A percentile compares a stretch with the other conserved stretches of the same genome.
phyloP scores from a whole-genome alignment of 805 yeast species.

The Wickerhamomyces alni region DNA sequence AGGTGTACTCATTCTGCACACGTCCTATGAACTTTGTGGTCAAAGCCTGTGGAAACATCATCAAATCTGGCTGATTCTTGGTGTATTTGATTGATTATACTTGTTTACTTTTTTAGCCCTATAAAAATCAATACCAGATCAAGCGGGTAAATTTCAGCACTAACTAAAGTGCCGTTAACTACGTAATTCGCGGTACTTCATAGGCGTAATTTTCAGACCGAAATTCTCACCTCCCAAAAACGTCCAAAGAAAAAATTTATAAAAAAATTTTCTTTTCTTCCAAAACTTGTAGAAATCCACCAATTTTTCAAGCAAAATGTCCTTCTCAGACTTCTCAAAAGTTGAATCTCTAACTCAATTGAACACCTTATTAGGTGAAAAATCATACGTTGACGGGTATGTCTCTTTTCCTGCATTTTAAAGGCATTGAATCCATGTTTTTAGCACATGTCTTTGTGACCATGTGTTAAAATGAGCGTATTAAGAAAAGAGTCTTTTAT shows the following conservation, averaged over 20 bases:
- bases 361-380: slow-evolving; percentile 83
- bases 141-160: not conserved
- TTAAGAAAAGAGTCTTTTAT: slow-evolving; percentile 23
- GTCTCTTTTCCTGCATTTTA: slow-evolving; percentile 28
- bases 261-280: not conserved
- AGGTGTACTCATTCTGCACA: slow-evolving; percentile 65
- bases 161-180: not conserved
- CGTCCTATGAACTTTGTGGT: slow-evolving; percentile 71
- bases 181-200: not conserved
- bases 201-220: slow-evolving; percentile 1
- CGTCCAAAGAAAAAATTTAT: not conserved
- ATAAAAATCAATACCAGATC: not conserved
- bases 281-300: not conserved
- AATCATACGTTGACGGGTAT: slow-evolving; percentile 95
- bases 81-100: not conserved
- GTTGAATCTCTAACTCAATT: slow-evolving; percentile 67
- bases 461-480: no score
- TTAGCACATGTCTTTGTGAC: no score
- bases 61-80: slow-evolving; percentile 4
- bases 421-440: not conserved
- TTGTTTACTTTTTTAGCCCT: slow-evolving; percentile 1
- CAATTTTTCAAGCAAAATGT: slow-evolving; percentile 38
- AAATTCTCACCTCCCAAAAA: not conserved
- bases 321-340: slow-evolving; percentile 78
- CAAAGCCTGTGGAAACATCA: slow-evolving; percentile 65